These are phyloP conservation scores for Cardiospermum halicacabum DNA, from an alignment of 345 rosid genomes.

Conservation along the genomic window DNA sequence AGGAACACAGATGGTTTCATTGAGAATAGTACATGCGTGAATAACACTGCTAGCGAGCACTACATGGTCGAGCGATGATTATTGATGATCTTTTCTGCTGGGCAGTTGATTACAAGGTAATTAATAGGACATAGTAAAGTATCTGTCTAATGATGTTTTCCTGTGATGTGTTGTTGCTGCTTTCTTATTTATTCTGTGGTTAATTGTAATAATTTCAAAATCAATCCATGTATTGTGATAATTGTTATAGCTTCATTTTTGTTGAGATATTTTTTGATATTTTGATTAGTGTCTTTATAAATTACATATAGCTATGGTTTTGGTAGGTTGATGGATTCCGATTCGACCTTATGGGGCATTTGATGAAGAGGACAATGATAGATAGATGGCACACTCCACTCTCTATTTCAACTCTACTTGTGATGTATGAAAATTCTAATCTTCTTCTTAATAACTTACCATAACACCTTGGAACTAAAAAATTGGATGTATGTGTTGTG, in stretches of 20 bases:
- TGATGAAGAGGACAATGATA: constrained; percentile 91
- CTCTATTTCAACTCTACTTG: background rate
- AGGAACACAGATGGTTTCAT: constrained; percentile 74
- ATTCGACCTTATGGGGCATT: constrained; percentile 97
- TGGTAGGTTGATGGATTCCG: constrained; percentile 94
- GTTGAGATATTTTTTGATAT: background rate
- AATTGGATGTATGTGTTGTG: background rate
- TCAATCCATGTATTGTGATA: no score
- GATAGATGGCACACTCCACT: constrained; percentile 24
- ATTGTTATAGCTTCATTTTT: no score
- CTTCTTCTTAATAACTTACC: background rate
- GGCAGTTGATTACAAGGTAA: constrained; percentile 87
- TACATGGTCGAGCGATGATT: constrained; percentile 89
- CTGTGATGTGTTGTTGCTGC: constrained; percentile 1
- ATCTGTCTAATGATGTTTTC: background rate
- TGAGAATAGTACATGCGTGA: constrained; percentile 85
- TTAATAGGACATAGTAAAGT: background rate
- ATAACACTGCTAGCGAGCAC: constrained; percentile 98
- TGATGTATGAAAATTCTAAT: background rate
- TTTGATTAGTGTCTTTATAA: constrained; percentile 6
- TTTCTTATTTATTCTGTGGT: no score
- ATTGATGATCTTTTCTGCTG: constrained; percentile 79
- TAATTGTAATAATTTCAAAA: no score
- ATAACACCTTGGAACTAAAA: background rate
- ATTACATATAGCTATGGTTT: constrained; percentile 13